Evolutionary conservation across 805 yeast genomes (phyloP).

Genomic region (Starmerella apicola): DNA sequence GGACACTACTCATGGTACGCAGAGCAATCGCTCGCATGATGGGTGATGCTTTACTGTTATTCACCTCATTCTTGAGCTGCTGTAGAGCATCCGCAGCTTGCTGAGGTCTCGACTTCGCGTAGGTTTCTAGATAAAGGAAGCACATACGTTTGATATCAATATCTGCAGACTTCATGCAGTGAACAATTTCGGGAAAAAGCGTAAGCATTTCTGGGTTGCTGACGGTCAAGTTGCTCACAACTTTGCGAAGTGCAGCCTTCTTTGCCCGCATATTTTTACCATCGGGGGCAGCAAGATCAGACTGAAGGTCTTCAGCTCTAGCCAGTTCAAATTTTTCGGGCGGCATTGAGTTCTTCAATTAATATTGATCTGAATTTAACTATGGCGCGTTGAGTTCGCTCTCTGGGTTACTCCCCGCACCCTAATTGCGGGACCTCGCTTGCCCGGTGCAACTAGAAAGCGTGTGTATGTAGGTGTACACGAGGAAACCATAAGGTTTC

Average conservation of each 20-base stretch:
- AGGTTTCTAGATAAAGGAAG: constrained; percentile 50
- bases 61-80: not conserved
- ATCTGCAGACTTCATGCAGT: constrained; percentile 39
- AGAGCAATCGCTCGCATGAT: constrained; percentile 47
- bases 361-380: too few species aligned
- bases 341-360: too few species aligned
- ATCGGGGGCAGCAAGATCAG: constrained; percentile 26
- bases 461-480: too few species aligned
- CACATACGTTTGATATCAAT: constrained; percentile 60
- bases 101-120: constrained; percentile 46
- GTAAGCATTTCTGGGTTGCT: constrained; percentile 65
- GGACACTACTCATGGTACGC: constrained; percentile 45
- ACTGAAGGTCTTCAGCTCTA: constrained; percentile 29
- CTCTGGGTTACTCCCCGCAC: too few species aligned
- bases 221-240: constrained; percentile 72
- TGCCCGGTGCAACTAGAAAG: too few species aligned
- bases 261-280: constrained; percentile 28
- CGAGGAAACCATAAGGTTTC: too few species aligned
- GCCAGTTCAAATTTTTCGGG: constrained; percentile 15
- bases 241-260: constrained; percentile 49
- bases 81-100: constrained; percentile 46
- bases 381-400: too few species aligned
- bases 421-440: too few species aligned
- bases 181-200: constrained; percentile 54
- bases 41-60: constrained; percentile 32